phyloP scores from a whole-genome alignment of 2,329 filamentous ascomycete genomes.

The Fusarium sp. region DNA sequence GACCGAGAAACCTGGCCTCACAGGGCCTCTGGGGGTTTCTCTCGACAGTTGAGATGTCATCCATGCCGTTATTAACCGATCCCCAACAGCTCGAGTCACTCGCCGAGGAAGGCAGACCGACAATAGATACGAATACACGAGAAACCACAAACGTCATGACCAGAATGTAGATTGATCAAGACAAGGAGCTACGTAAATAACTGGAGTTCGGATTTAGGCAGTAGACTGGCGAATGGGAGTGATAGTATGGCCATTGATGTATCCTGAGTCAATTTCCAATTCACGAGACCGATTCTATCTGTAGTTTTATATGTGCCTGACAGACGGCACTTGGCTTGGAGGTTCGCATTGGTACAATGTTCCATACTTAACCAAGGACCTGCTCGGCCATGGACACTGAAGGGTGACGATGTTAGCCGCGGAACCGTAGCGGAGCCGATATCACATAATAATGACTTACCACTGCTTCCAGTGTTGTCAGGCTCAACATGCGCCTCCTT shows the following conservation, averaged over 20 bases:
- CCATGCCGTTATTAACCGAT: background rate
- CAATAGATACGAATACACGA: background rate
- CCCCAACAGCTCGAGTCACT: background rate
- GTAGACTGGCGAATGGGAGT: background rate
- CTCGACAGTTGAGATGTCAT: background rate
- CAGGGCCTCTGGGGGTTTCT: background rate
- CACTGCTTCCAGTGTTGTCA: slow-evolving; percentile 85
- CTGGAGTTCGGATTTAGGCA: background rate
- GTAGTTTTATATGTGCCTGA: background rate
- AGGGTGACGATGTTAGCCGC: background rate
- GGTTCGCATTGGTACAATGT: background rate
- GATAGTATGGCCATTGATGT: background rate
- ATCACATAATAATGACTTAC: slow-evolving; percentile 60
- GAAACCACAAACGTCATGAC: background rate
- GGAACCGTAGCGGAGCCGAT: background rate
- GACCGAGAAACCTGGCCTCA: background rate
- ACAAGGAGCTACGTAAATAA: background rate
- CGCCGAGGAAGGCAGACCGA: background rate
- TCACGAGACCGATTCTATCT: background rate
- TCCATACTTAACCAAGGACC: slow-evolving; percentile 28
- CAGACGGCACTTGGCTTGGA: background rate
- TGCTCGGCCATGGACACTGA: slow-evolving; percentile 43
- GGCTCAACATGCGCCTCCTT: slow-evolving; percentile 85
- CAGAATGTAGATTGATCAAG: background rate
- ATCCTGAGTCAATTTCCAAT: background rate